Percentiles rank a stretch among this genome's conserved stretches.
These are phyloP conservation scores for Hortiboletus flavorubellus DNA, from an alignment of 768 basidiomycete genomes.

Conservation along the genomic window DNA sequence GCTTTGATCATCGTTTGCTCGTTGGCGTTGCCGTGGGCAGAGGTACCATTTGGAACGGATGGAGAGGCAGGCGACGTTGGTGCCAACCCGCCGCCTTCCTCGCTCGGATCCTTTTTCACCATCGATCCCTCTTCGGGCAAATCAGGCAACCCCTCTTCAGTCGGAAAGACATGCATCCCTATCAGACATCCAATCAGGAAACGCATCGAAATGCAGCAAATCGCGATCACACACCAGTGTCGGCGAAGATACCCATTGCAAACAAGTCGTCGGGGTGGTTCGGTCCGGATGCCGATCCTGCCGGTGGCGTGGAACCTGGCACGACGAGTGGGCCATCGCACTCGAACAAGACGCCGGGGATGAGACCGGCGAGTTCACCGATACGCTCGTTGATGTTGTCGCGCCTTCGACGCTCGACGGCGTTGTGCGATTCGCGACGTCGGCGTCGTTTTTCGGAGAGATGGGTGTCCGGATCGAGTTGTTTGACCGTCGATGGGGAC, in stretches of 20 bases:
- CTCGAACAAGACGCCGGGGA: constrained; percentile 84
- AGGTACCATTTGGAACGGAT: not conserved
- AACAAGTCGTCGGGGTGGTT: constrained; percentile 20
- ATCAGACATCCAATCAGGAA: not conserved
- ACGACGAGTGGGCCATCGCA: constrained; percentile 34
- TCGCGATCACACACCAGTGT: constrained; percentile 17
- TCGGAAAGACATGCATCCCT: constrained; percentile 26
- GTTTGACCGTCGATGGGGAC: constrained; percentile 5
- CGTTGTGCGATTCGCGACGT: constrained; percentile 85
- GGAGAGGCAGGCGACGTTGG: constrained; percentile 22
- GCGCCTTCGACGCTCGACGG: constrained; percentile 80
- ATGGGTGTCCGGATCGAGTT: constrained; percentile 34
- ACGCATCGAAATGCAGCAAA: not conserved
- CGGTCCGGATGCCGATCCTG: constrained; percentile 11
- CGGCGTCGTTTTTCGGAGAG: constrained; percentile 78
- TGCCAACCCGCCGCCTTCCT: constrained; percentile 25
- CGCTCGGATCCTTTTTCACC: constrained; percentile 30
- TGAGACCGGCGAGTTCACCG: constrained; percentile 80
- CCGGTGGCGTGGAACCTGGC: constrained; percentile 12
- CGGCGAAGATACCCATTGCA: constrained; percentile 16
- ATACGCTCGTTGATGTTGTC: constrained; percentile 98
- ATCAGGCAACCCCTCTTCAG: constrained; percentile 28
- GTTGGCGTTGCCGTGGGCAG: constrained; percentile 3
- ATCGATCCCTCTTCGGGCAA: constrained; percentile 26
- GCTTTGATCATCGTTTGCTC: constrained; percentile 67